Conservation (phyloP, 257 asterid genomes). For the Primulina tabacum region DNA sequence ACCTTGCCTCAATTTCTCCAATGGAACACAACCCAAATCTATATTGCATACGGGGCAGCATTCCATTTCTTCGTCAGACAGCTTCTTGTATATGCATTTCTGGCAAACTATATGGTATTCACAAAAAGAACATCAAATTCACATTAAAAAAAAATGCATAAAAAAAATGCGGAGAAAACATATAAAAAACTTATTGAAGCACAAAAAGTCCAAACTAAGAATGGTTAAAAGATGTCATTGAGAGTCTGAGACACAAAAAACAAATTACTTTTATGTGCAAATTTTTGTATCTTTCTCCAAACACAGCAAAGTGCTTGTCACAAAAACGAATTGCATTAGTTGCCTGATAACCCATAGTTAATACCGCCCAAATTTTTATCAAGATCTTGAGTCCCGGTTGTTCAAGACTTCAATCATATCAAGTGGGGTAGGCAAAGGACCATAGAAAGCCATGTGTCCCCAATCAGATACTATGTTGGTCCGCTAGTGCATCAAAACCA, state of each 20-base stretch:
- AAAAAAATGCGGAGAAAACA: constrained; percentile 8
- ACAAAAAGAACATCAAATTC: constrained; percentile 16
- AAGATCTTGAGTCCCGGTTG: constrained; percentile 16
- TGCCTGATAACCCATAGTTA: constrained; percentile 6
- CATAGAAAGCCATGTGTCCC: constrained; percentile 16
- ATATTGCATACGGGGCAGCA: constrained; percentile 89
- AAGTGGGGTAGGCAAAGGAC: constrained; percentile 8
- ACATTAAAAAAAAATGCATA: constrained; percentile 9
- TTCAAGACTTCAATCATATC: neutral
- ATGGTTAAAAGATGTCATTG: constrained; percentile 14
- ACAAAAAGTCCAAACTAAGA: constrained; percentile 2
- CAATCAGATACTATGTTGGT: constrained; percentile 3
- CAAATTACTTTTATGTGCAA: constrained; percentile 8
- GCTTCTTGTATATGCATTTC: constrained; percentile 83
- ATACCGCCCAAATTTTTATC: neutral
- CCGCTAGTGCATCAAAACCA: constrained; percentile 12
- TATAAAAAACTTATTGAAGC: neutral
- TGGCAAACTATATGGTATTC: constrained; percentile 67
- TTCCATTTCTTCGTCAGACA: constrained; percentile 77
- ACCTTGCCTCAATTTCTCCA: constrained; percentile 85
- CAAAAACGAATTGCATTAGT: neutral
- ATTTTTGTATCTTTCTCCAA: neutral
- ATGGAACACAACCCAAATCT: constrained; percentile 80
- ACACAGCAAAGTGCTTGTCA: constrained; percentile 10
- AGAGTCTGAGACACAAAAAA: constrained; percentile 10